phyloP scores from a whole-genome alignment of 768 basidiomycete genomes.

The Lentinus brumalis region DNA sequence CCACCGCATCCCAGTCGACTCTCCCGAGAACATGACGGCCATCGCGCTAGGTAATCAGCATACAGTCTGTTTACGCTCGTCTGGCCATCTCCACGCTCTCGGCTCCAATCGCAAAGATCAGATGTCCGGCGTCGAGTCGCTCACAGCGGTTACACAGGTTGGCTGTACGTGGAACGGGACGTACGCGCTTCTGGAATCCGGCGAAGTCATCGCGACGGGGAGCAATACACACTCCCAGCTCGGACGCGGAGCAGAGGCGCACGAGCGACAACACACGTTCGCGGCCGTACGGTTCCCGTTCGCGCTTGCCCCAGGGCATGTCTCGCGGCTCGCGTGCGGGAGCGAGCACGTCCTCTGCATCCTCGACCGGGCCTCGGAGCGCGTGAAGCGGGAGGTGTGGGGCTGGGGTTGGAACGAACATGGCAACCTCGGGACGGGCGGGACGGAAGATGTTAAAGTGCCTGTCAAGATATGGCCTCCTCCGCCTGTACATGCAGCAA shows the following conservation, averaged over 20 bases:
- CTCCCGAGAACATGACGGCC: constrained; percentile 14
- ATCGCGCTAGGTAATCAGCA: constrained; percentile 57
- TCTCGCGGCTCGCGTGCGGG: constrained; percentile 60
- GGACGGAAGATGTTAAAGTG: constrained; percentile 50
- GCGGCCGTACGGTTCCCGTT: constrained; percentile 36
- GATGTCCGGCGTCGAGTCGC: constrained; percentile 40
- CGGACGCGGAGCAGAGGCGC: constrained; percentile 39
- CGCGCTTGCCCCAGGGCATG: constrained; percentile 17
- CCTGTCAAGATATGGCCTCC: constrained; percentile 61
- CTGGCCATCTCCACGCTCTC: constrained; percentile 50
- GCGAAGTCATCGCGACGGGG: constrained; percentile 50
- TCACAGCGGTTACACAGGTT: constrained; percentile 35
- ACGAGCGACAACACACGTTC: constrained; percentile 20
- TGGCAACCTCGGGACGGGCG: constrained; percentile 81
- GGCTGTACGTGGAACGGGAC: constrained; percentile 85
- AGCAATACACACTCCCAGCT: constrained; percentile 66
- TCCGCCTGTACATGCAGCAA: neutral
- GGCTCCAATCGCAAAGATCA: constrained; percentile 79
- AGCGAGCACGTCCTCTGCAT: constrained; percentile 78
- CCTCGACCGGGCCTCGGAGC: constrained; percentile 9
- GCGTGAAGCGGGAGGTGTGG: constrained; percentile 50
- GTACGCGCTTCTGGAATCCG: constrained; percentile 43
- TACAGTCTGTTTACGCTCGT: constrained; percentile 43
- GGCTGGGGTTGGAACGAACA: constrained; percentile 99
- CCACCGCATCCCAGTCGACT: constrained; percentile 35